Evolutionary conservation across 805 yeast species (phyloP).

Genomic region (Lachancea waltii): DNA sequence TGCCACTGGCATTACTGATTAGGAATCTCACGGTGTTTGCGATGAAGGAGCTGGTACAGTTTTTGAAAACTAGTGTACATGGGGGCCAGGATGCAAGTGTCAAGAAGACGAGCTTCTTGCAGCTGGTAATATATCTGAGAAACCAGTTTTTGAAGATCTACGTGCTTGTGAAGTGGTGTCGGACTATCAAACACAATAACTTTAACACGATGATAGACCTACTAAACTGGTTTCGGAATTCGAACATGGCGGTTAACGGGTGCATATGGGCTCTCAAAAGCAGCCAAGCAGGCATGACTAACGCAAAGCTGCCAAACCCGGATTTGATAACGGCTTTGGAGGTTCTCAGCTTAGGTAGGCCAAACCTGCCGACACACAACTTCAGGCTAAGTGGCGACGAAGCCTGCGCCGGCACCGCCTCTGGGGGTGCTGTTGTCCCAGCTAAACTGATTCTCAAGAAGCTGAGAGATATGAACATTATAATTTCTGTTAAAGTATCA

Average conservation of each 20-base stretch:
- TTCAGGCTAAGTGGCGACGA: conserved; percentile 37
- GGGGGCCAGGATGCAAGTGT: conserved; percentile 27
- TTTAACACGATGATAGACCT: conserved; percentile 76
- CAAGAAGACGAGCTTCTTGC: conserved; percentile 64
- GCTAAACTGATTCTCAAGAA: conserved; percentile 53
- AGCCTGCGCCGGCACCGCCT: conserved; percentile 13
- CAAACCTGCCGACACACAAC: conserved; percentile 61
- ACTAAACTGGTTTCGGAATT: conserved; percentile 79
- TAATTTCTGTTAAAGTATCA: conserved; percentile 70
- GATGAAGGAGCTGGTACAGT: conserved; percentile 31
- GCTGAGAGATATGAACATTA: conserved; percentile 62
- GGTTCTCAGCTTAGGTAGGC: conserved; percentile 71
- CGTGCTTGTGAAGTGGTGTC: conserved; percentile 82
- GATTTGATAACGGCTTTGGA: conserved; percentile 84
- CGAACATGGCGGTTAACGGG: conserved; percentile 60
- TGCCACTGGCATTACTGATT: conserved; percentile 27
- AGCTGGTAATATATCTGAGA: conserved; percentile 62
- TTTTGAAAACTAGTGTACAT: conserved; percentile 29
- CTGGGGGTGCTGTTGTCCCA: conserved; percentile 33
- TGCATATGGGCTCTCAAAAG: conserved; percentile 63
- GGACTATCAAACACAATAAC: conserved; percentile 55
- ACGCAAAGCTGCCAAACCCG: conserved; percentile 89
- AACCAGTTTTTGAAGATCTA: conserved; percentile 80
- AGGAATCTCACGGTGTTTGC: conserved; percentile 30
- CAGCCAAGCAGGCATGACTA: conserved; percentile 51